Percentiles rank a stretch among this genome's conserved stretches.
Evolutionary conservation across 441 rosid species (phyloP).

Genomic region (Erysimum cheiri): DNA sequence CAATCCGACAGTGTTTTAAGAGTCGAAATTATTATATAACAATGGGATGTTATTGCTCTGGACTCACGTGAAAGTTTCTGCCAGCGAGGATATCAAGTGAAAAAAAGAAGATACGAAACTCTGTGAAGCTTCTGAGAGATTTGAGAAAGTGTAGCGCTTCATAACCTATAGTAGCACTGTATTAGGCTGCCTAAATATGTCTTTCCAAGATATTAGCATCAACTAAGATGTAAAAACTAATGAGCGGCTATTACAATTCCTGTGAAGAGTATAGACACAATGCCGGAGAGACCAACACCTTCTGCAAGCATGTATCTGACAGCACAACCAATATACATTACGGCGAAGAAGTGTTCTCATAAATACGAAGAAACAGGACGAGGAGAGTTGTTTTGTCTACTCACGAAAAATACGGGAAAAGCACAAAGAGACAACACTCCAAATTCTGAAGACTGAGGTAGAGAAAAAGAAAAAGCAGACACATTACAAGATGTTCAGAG

Average conservation of each 20-base stretch:
- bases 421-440: slow-evolving; percentile 98
- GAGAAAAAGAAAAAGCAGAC: slow-evolving; percentile 30
- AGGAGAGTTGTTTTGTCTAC: slow-evolving; percentile 40
- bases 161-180: too few relatives aligned
- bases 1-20: slow-evolving; percentile 24
- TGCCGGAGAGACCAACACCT: slow-evolving; percentile 98
- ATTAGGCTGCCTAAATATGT: slow-evolving; percentile 35
- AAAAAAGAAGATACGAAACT: slow-evolving; percentile 85
- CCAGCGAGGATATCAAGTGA: slow-evolving; percentile 91
- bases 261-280: slow-evolving; percentile 93
- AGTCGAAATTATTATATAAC: background rate
- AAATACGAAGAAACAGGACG: slow-evolving; percentile 29
- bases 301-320: slow-evolving; percentile 96
- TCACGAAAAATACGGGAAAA: slow-evolving; percentile 98
- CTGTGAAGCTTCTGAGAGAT: slow-evolving; percentile 90
- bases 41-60: slow-evolving; percentile 11
- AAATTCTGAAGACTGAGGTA: slow-evolving; percentile 87
- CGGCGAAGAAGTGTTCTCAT: slow-evolving; percentile 7
- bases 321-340: slow-evolving; percentile 30
- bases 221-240: slow-evolving; percentile 22
- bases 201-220: slow-evolving; percentile 24
- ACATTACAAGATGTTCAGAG: slow-evolving; percentile 25
- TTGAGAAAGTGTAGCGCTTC: slow-evolving; percentile 75
- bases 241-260: slow-evolving; percentile 73
- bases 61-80: slow-evolving; percentile 87